Conservation (phyloP, 2,329 filamentous ascomycete genomes). For the Juglanconis oblonga region DNA sequence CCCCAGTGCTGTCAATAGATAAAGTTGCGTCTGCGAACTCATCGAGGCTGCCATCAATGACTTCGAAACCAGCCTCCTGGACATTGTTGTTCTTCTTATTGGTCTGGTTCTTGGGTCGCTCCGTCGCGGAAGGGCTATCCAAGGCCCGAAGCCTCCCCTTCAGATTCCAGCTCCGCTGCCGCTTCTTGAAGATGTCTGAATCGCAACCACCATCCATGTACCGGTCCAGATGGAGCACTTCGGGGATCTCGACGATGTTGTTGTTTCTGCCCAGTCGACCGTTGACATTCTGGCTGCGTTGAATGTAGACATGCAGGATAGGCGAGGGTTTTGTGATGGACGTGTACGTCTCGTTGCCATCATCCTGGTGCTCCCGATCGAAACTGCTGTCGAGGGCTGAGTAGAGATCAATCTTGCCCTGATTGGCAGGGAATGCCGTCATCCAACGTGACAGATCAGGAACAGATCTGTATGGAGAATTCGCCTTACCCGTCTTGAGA, state of each 20-base stretch:
- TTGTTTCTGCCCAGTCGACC: constrained; percentile 60
- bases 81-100: not conserved
- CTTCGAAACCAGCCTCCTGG: constrained; percentile 11
- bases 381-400: constrained; percentile 83
- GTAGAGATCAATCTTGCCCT: constrained; percentile 64
- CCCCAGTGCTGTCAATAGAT: constrained; percentile 5
- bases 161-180: constrained; percentile 72
- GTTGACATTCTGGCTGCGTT: constrained; percentile 72
- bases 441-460: constrained; percentile 54
- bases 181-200: constrained; percentile 59
- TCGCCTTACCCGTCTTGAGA: constrained; percentile 45
- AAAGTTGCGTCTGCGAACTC: constrained; percentile 10
- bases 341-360: constrained; percentile 63
- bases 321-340: constrained; percentile 77
- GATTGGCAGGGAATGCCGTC: constrained; percentile 54
- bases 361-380: constrained; percentile 71
- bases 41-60: constrained; percentile 7
- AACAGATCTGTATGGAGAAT: constrained; percentile 48
- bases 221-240: constrained; percentile 81
- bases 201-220: constrained; percentile 71
- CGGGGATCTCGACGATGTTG: constrained; percentile 74
- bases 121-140: constrained; percentile 27
- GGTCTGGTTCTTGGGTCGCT: not conserved
- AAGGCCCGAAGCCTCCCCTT: constrained; percentile 61
- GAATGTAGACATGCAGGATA: constrained; percentile 84